Percentiles rank a stretch among this genome's conserved stretches.
Conservation (phyloP, 352 stramenopile species). For the Globisporangium okanoganense region DNA sequence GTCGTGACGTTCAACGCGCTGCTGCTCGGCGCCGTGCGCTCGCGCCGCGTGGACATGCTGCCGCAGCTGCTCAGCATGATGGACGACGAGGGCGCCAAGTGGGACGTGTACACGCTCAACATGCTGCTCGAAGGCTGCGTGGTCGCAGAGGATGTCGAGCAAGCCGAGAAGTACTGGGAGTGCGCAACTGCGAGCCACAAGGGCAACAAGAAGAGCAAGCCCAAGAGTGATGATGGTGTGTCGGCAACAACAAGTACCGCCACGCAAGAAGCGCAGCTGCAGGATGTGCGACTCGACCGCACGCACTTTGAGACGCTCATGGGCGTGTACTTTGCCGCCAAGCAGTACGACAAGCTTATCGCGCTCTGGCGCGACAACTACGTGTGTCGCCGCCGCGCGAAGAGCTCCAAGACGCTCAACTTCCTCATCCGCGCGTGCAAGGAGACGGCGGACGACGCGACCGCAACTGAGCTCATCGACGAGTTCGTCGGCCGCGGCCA, state of each 20-base stretch:
- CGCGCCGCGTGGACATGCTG: slow-evolving; percentile 44
- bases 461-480: slow-evolving; percentile 41
- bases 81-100: slow-evolving; percentile 36
- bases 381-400: slow-evolving; percentile 55
- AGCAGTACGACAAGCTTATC: slow-evolving; percentile 48
- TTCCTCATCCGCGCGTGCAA: slow-evolving; percentile 69
- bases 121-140: slow-evolving; percentile 65
- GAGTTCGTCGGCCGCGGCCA: slow-evolving; percentile 62
- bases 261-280: slow-evolving; percentile 6
- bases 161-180: slow-evolving; percentile 54
- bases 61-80: slow-evolving; percentile 54
- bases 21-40: slow-evolving; percentile 52
- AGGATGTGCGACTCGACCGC: slow-evolving; percentile 51
- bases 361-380: slow-evolving; percentile 54
- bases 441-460: slow-evolving; percentile 31
- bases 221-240: not conserved
- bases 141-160: slow-evolving; percentile 31
- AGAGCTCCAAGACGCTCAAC: slow-evolving; percentile 79
- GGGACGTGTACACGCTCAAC: slow-evolving; percentile 78
- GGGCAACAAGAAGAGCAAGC: slow-evolving; percentile 8
- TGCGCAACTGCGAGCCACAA: slow-evolving; percentile 22
- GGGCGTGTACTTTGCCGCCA: slow-evolving; percentile 55
- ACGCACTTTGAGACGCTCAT: slow-evolving; percentile 76
- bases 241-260: not conserved
- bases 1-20: slow-evolving; percentile 72